These are phyloP conservation scores for Entophlyctis helioformis DNA, from an alignment of 192 early-diverging fungal species.

Conservation along the genomic window DNA sequence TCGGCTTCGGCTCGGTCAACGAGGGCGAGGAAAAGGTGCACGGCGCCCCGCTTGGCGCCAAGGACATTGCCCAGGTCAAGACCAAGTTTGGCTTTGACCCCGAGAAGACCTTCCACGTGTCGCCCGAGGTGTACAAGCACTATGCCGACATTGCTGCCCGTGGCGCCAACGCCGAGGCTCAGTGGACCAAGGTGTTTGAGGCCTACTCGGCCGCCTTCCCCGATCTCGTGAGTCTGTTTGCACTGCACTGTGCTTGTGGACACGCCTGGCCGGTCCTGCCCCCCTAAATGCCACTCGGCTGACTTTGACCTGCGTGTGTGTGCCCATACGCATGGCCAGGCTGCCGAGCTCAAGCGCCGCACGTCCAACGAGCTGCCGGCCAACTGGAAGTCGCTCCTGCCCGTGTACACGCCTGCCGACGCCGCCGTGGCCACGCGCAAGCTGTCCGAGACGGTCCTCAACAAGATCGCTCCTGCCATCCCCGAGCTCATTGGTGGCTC, in stretches of 20 bases:
- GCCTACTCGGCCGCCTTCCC: conserved; percentile 60
- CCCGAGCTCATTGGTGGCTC: conserved; percentile 90
- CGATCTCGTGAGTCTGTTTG: conserved; percentile 30
- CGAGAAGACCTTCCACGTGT: conserved; percentile 58
- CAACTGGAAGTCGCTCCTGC: conserved; percentile 59
- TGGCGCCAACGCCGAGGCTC: conserved; percentile 50
- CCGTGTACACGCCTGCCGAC: conserved; percentile 72
- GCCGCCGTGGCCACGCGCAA: conserved; percentile 59
- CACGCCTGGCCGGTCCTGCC: no score
- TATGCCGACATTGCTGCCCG: conserved; percentile 37
- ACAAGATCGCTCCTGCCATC: conserved; percentile 60
- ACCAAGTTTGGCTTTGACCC: conserved; percentile 72
- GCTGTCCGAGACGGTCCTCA: conserved; percentile 48
- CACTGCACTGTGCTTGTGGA: no score
- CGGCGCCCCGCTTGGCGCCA: conserved; percentile 68
- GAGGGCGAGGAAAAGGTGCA: conserved; percentile 89
- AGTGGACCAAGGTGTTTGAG: conserved; percentile 67
- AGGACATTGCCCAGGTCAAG: conserved; percentile 62
- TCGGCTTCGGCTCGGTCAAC: conserved; percentile 83
- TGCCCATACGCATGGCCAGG: conserved; percentile 8
- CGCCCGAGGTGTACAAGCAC: conserved; percentile 43
- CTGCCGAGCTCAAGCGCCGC: conserved; percentile 58
- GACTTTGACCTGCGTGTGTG: no score
- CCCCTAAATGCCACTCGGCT: no score
- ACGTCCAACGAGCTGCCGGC: conserved; percentile 59